Evolutionary conservation across 257 asterid species (phyloP).

Genomic region (Solanum pinnatisectum): DNA sequence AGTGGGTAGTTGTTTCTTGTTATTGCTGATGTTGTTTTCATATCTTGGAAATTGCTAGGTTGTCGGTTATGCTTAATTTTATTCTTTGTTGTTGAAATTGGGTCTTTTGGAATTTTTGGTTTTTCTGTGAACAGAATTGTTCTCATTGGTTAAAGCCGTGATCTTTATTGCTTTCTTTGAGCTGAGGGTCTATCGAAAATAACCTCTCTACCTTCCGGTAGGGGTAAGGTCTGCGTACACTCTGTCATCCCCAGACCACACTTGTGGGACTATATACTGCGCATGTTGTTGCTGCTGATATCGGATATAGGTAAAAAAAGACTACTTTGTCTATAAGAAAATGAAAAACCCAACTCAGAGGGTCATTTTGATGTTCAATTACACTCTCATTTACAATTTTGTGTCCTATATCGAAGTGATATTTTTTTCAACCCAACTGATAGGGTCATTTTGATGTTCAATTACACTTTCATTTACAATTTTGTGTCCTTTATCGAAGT

Average conservation of each 20-base stretch:
- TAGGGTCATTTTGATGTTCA: not conserved
- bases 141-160: not conserved
- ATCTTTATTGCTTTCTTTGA: not conserved
- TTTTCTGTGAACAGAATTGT: not conserved
- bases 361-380: not conserved
- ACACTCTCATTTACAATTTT: not conserved
- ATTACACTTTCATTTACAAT: not conserved
- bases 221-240: not conserved
- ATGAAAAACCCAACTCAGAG: not conserved
- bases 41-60: not conserved
- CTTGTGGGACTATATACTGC: not conserved
- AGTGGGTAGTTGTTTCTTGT: constrained; percentile 1
- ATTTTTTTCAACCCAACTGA: not conserved
- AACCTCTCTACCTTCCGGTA: not conserved
- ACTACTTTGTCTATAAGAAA: not conserved
- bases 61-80: not conserved
- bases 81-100: not conserved
- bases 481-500: not conserved
- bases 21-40: not conserved
- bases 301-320: not conserved
- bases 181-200: not conserved
- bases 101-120: not conserved
- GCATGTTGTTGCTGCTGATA: not conserved
- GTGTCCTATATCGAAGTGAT: not conserved
- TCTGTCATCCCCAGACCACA: not conserved